Conservation (phyloP, 2,329 filamentous ascomycete genomes). For the Colletotrichum spinosum region DNA sequence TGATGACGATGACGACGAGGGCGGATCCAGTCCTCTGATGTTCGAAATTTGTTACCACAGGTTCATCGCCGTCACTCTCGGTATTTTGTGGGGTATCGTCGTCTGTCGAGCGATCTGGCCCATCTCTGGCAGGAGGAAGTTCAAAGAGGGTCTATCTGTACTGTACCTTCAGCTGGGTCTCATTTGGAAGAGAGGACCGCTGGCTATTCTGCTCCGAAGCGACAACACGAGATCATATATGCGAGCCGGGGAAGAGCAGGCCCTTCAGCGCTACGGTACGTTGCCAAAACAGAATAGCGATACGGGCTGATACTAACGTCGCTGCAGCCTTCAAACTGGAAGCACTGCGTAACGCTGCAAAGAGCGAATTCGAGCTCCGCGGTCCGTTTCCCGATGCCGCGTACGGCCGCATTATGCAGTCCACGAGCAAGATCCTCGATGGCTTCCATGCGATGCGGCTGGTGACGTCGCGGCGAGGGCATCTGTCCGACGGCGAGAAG, state of each 20-base stretch:
- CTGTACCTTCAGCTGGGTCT: conserved; percentile 94
- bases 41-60: conserved; percentile 89
- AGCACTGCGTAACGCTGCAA: conserved; percentile 76
- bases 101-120: conserved; percentile 93
- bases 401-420: conserved; percentile 80
- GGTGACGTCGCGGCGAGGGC: conserved; percentile 83
- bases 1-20: conserved; percentile 89
- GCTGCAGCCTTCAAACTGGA: conserved; percentile 73
- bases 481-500: conserved; percentile 82
- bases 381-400: conserved; percentile 85
- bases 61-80: conserved; percentile 85
- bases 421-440: conserved; percentile 87
- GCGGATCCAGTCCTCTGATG: conserved; percentile 85
- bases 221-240: conserved; percentile 77
- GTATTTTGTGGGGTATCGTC: conserved; percentile 92
- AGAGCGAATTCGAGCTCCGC: conserved; percentile 88
- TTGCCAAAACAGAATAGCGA: conserved; percentile 33
- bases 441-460: conserved; percentile 97
- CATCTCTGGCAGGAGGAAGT: conserved; percentile 87
- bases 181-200: conserved; percentile 94
- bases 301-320: conserved; percentile 4
- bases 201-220: conserved; percentile 77
- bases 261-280: conserved; percentile 80
- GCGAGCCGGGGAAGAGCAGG: conserved; percentile 86
- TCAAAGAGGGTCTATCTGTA: conserved; percentile 90